These are phyloP conservation scores for Ceratocystis colombiana DNA, from an alignment of 2,329 filamentous ascomycete genomes.

Conservation along the genomic window DNA sequence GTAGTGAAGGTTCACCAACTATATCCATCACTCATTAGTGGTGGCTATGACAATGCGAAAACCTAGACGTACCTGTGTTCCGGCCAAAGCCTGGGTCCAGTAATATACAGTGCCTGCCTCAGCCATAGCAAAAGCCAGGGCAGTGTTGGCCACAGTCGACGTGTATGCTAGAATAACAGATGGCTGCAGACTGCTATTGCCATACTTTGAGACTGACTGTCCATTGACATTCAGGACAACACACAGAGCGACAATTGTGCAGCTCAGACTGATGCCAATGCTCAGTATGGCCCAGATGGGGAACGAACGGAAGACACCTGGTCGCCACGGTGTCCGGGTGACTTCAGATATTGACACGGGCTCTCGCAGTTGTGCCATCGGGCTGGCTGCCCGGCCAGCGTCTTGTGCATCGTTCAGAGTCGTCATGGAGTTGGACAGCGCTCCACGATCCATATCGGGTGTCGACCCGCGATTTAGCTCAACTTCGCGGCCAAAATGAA, in stretches of 20 bases:
- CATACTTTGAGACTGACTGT: constrained; percentile 1
- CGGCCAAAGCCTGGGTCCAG: background rate
- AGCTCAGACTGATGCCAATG: background rate
- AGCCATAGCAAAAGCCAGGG: background rate
- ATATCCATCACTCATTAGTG: background rate
- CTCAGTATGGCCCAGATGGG: background rate
- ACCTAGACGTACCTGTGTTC: background rate
- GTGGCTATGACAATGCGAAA: background rate
- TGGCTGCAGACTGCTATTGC: background rate
- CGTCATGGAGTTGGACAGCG: background rate
- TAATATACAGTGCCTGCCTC: background rate
- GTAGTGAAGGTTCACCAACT: background rate
- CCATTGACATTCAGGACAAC: background rate
- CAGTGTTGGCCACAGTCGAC: background rate
- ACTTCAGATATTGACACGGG: background rate
- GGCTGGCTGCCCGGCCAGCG: background rate
- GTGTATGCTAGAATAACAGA: constrained; percentile 1
- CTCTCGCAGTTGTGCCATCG: background rate
- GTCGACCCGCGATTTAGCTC: background rate
- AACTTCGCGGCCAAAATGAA: background rate
- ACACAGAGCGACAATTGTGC: background rate
- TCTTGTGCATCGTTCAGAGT: background rate
- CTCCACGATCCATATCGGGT: background rate
- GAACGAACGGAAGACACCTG: background rate
- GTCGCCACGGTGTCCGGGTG: background rate